Percentiles rank a stretch among this genome's conserved stretches.
Conservation (phyloP, 495 filamentous ascomycete species). For the Massariosphaeria phaeospora region DNA sequence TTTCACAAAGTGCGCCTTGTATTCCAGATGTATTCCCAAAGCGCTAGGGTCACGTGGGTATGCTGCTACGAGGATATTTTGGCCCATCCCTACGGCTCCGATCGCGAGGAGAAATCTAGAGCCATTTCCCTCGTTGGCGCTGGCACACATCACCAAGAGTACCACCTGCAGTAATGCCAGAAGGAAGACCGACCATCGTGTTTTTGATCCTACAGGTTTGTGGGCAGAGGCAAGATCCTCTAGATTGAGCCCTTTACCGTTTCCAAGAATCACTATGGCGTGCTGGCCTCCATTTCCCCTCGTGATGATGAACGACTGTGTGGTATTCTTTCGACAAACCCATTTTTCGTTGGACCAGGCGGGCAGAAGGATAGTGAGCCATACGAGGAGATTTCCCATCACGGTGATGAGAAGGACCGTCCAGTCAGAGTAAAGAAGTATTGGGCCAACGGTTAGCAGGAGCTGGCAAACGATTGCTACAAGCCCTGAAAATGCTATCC, state of each 20-base stretch:
- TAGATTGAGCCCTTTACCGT: constrained; percentile 42
- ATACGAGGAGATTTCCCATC: neutral
- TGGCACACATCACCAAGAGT: constrained; percentile 10
- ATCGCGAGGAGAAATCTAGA: constrained; percentile 46
- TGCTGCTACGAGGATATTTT: constrained; percentile 43
- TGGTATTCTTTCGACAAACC: constrained; percentile 38
- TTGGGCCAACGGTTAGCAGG: neutral
- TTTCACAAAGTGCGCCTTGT: constrained; percentile 20
- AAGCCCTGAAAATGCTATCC: neutral
- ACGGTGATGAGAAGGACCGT: neutral
- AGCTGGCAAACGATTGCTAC: neutral
- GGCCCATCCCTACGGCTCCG: constrained; percentile 45
- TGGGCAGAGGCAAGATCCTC: constrained; percentile 39
- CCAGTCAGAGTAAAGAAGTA: neutral
- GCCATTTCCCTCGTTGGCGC: constrained; percentile 36
- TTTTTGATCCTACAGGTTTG: constrained; percentile 15
- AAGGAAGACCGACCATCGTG: neutral
- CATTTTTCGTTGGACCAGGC: constrained; percentile 52
- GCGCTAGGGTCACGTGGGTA: neutral
- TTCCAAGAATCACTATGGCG: constrained; percentile 44
- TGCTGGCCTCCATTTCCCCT: constrained; percentile 46
- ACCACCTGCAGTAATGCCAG: neutral
- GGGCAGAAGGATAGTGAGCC: constrained; percentile 33
- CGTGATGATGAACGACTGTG: constrained; percentile 41
- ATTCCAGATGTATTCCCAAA: neutral